Evolutionary conservation across 306 rosid genomes (phyloP), one percentile per base, ranked within the genome.

Genomic region (Ormosia semicastrata): DNA sequence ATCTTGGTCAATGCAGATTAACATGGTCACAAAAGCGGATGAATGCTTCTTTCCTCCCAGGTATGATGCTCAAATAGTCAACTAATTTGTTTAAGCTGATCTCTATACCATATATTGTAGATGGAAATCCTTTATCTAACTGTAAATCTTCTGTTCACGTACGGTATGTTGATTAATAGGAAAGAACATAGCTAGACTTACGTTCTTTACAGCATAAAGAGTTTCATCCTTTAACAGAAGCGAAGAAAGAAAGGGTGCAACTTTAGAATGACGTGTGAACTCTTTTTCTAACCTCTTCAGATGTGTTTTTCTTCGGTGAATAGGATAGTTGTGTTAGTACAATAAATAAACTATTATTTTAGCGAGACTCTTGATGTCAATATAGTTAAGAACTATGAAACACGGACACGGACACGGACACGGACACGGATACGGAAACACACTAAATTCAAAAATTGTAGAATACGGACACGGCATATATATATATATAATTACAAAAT

Each of bases 21-120:
- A 15, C 82, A 12, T 77, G 82, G 82, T 77, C 81, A n/a, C 81
- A 76, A 3, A 76, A 76, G 50, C 72, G 81, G 17, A 2, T 76
- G 47, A 2, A 76, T 77, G 82, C 82, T 37, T 30, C 41, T 66
- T 77, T 65, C 54, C 74, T 77, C 13, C 82, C 82, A 52, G 82
- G 74, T 77, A 65, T 4, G 36, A 15, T 47, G 32, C 14, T 47
- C 36, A 14, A 3, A 47, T 36, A 54, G 2, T 33, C 33, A 44
- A 7, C 63, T 46, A 69, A 46, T 30, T 30, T 49, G 29, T 49
- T 71, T 49, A 3, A 9, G 11, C 13, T 14, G 8, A 9, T 1
- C 49, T 13, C 53, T 49, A 9, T 71, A 44, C 18, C 36, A 24
- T 66, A 2, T 41, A 9, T 15, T 7, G 32, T 65, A 7, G 9